Evolutionary conservation across 1,284 basidiomycete genomes (phyloP), one percentile per base, ranked within the genome.

Genomic region (Cerioporus squamosus): DNA sequence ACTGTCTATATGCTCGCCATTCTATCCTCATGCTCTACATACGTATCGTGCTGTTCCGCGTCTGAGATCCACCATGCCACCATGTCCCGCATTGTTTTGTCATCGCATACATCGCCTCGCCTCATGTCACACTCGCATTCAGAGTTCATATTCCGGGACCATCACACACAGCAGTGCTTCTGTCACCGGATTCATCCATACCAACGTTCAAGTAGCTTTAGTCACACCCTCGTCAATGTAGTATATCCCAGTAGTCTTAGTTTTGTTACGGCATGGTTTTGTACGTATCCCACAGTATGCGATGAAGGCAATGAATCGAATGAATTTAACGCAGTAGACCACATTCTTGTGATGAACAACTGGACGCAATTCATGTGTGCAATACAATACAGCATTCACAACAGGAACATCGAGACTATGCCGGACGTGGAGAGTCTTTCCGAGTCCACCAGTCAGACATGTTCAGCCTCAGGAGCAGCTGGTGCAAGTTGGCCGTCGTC

Each of bases 401-500:
- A 20, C 33, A 12, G 14, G 33, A n/a, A n/a, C 33, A 15, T 7
- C 33, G 14, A 36, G 9, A 15, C 12, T 10, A 36, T 10, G 33
- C 12, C 14, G 33, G 33, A 15, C 45, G 48, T 15, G 40, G 8
- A 2, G 43, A 12, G 2, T 49, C 20, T 36, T 62, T 63, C 14
- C 43, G 8, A 2, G 61, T 64, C 68, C 71, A 72, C 67, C 68
- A 70, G 20, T 68, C 64, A 8, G 68, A 61, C 45, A 66, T 62
- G 47, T 70, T 67, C 22, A 72, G 48, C 20, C 71, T 66, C 2
- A 68, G 51, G 6, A 70, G 57, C 22, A 72, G 60, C 50, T 70
- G 66, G 29, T 67, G 67, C 31, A 76, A 39, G 48, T 72, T 72
- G 7, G 71, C 71, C 4, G 67, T 66, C 5, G 71, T 71, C 4